phyloP scores from a whole-genome alignment of 768 basidiomycete species.

The Rhodotorula sphaerocarpa region DNA sequence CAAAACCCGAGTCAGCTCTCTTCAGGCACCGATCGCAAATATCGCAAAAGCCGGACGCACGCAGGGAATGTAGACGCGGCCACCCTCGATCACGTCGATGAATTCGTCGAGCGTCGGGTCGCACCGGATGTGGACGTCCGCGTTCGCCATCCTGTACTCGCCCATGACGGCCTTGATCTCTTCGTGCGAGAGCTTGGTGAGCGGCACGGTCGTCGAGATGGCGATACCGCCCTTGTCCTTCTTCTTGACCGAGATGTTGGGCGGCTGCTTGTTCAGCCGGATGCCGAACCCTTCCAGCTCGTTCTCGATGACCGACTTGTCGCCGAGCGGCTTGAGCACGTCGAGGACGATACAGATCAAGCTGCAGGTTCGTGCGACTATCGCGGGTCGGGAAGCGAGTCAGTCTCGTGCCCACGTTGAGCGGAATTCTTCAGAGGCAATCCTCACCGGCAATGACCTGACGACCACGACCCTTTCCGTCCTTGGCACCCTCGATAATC shows the following conservation, averaged over 20 bases:
- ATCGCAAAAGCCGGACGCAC: neutral
- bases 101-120: slow-evolving; percentile 89
- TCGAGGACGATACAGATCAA: slow-evolving; percentile 98
- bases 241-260: slow-evolving; percentile 56
- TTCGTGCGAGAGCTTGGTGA: slow-evolving; percentile 89
- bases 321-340: slow-evolving; percentile 93
- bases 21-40: no score
- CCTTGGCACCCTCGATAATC: slow-evolving; percentile 96
- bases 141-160: slow-evolving; percentile 79
- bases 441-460: slow-evolving; percentile 52
- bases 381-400: slow-evolving; percentile 14
- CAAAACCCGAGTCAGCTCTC: neutral
- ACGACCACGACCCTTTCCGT: slow-evolving; percentile 89
- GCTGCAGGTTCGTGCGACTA: slow-evolving; percentile 95
- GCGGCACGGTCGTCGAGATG: slow-evolving; percentile 91
- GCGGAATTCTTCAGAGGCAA: slow-evolving; percentile 43
- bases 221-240: slow-evolving; percentile 78
- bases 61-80: slow-evolving; percentile 81
- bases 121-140: slow-evolving; percentile 85
- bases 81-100: slow-evolving; percentile 95
- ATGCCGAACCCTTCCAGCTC: slow-evolving; percentile 89
- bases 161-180: slow-evolving; percentile 91
- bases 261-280: slow-evolving; percentile 85
- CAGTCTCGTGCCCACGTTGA: neutral
- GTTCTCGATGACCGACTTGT: slow-evolving; percentile 65